Percentiles rank a stretch among this genome's conserved stretches.
Conservation (phyloP, 2,329 filamentous ascomycete species). For the Colletotrichum simmondsii region DNA sequence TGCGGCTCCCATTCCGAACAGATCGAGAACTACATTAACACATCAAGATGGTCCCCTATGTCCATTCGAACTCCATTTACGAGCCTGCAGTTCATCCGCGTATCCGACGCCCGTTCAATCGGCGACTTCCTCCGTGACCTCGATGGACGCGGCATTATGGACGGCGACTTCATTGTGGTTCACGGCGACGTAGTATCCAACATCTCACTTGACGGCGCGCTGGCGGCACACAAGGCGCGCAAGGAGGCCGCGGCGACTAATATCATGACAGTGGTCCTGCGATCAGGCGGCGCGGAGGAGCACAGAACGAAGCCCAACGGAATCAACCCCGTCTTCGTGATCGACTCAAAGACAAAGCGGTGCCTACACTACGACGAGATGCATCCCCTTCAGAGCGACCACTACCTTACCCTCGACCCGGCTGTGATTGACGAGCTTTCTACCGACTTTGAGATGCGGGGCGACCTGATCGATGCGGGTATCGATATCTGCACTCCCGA, state of each 20-base stretch:
- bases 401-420: slow-evolving; percentile 78
- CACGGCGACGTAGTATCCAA: slow-evolving; percentile 95
- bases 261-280: slow-evolving; percentile 96
- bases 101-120: slow-evolving; percentile 83
- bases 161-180: slow-evolving; percentile 90
- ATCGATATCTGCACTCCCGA: slow-evolving; percentile 99
- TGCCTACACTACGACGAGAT: slow-evolving; percentile 97
- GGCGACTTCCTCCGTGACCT: slow-evolving; percentile 96
- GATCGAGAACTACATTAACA: slow-evolving; percentile 86
- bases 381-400: slow-evolving; percentile 72
- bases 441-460: slow-evolving; percentile 81
- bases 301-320: slow-evolving; percentile 83
- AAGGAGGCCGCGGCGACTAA: slow-evolving; percentile 89
- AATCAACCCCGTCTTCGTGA: slow-evolving; percentile 84
- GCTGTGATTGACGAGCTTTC: slow-evolving; percentile 78
- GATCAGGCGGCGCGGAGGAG: slow-evolving; percentile 74
- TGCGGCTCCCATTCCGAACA: slow-evolving; percentile 87
- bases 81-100: slow-evolving; percentile 85
- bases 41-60: slow-evolving; percentile 76
- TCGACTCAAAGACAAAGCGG: slow-evolving; percentile 82
- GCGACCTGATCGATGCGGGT: slow-evolving; percentile 91
- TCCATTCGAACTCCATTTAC: slow-evolving; percentile 75
- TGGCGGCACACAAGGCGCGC: slow-evolving; percentile 83
- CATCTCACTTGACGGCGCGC: slow-evolving; percentile 80
- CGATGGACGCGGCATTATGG: slow-evolving; percentile 85